phyloP scores from a whole-genome alignment of 1,284 basidiomycete species.

The Abortiporus biennis region DNA sequence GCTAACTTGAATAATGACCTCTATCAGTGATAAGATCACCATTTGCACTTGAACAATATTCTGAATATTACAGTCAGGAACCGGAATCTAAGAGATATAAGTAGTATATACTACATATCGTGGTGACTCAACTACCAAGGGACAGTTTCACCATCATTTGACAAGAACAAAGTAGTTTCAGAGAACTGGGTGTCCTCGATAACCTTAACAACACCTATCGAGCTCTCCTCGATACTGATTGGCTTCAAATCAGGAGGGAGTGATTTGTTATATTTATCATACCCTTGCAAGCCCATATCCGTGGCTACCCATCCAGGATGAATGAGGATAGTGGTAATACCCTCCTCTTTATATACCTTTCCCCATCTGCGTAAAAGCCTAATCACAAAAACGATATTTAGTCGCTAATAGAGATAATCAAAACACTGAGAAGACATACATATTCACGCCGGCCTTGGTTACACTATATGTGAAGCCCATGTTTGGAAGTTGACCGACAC shows the following conservation, averaged over 20 bases:
- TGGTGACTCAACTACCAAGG: conserved; percentile 2
- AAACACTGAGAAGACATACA: neutral
- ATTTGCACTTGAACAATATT: no score
- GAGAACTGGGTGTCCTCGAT: neutral
- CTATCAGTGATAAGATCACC: no score
- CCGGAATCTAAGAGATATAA: no score
- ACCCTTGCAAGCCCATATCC: neutral
- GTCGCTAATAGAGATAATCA: neutral
- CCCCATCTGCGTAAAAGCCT: conserved; percentile 1
- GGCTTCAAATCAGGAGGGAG: neutral
- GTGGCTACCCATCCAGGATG: conserved; percentile 3
- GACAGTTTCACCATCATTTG: neutral
- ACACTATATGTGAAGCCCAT: neutral
- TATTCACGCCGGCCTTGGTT: neutral
- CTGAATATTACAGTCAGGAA: no score
- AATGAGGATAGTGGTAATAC: neutral
- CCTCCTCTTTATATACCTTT: neutral
- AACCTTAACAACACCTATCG: neutral
- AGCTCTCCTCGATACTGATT: neutral
- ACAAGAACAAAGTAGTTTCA: neutral
- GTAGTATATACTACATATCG: no score
- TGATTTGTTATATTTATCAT: neutral
- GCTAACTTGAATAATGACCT: no score
- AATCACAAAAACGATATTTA: neutral
- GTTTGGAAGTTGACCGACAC: neutral